A percentile compares a stretch with the other conserved stretches of the same genome.
Evolutionary conservation across 140 eudicot genomes (phyloP).

Genomic region (Stevia rebaudiana): DNA sequence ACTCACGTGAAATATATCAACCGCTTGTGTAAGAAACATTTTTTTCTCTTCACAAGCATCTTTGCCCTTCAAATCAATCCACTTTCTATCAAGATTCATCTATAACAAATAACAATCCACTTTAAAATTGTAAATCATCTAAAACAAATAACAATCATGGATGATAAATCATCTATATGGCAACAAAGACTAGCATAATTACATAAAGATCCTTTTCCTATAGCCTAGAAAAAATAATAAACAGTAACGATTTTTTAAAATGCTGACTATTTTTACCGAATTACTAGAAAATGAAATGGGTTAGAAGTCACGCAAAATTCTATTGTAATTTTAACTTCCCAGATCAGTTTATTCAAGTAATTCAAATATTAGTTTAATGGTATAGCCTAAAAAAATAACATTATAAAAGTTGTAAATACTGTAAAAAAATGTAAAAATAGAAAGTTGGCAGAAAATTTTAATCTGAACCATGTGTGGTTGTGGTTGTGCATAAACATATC

Average conservation of each 20-base stretch:
- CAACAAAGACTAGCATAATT: no score
- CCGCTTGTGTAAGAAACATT: conserved; percentile 48
- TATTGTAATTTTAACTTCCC: background rate
- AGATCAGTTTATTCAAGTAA: background rate
- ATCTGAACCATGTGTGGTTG: background rate
- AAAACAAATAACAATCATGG: background rate
- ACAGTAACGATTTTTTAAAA: no score
- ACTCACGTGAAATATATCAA: conserved; percentile 72
- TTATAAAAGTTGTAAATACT: background rate
- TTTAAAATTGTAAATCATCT: background rate
- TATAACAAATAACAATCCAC: no score
- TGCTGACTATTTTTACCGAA: no score
- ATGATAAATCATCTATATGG: background rate
- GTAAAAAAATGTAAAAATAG: background rate
- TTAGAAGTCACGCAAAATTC: background rate
- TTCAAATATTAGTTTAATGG: background rate
- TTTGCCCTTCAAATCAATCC: conserved; percentile 65
- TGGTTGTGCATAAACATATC: no score
- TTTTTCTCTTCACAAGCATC: conserved; percentile 39
- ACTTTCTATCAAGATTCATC: conserved; percentile 44
- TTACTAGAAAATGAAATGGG: background rate
- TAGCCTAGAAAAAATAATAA: background rate
- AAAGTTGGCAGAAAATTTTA: background rate
- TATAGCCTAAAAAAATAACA: background rate
- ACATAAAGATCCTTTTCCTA: background rate